Evolutionary conservation across 1,139 yeast species (phyloP).

Genomic region (Suhomyces maxii): DNA sequence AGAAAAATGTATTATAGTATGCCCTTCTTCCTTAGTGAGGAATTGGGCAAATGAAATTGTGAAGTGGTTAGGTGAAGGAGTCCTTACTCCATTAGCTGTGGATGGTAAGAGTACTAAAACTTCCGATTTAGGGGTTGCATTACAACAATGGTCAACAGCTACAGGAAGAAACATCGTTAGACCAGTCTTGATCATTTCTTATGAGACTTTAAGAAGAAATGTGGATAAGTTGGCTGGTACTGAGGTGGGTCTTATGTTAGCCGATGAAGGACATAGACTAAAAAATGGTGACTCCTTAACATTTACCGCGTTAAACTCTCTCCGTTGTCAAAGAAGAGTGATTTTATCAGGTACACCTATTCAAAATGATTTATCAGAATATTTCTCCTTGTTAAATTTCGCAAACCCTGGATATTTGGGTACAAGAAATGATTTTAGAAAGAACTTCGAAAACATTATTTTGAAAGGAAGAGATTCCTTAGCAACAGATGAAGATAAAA

Average conservation of each 20-base stretch:
- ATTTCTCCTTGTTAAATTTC: conserved; percentile 85
- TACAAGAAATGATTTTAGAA: conserved; percentile 76
- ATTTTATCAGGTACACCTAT: conserved; percentile 97
- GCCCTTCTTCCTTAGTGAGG: conserved; percentile 91
- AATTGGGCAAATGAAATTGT: conserved; percentile 98
- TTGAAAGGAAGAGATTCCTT: conserved; percentile 86
- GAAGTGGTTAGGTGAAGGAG: conserved; percentile 95
- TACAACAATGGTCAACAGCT: conserved; percentile 87
- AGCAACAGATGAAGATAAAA: conserved; percentile 79
- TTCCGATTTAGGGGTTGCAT: conserved; percentile 64
- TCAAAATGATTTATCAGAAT: conserved; percentile 93
- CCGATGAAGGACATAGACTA: conserved; percentile 96
- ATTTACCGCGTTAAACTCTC: conserved; percentile 79
- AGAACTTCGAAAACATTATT: conserved; percentile 79
- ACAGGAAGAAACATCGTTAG: conserved; percentile 85
- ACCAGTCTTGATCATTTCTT: conserved; percentile 93
- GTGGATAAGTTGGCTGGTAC: conserved; percentile 74
- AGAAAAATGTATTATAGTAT: conserved; percentile 87
- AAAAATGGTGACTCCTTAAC: conserved; percentile 95
- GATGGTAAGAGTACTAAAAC: conserved; percentile 83
- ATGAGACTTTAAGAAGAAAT: conserved; percentile 89
- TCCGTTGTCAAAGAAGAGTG: conserved; percentile 84
- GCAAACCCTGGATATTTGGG: conserved; percentile 96
- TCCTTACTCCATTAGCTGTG: conserved; percentile 82
- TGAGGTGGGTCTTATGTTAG: conserved; percentile 83